Evolutionary conservation across 1,284 basidiomycete species (phyloP), one percentile per base, ranked within the genome.

Genomic region (Trametes polyzona): DNA sequence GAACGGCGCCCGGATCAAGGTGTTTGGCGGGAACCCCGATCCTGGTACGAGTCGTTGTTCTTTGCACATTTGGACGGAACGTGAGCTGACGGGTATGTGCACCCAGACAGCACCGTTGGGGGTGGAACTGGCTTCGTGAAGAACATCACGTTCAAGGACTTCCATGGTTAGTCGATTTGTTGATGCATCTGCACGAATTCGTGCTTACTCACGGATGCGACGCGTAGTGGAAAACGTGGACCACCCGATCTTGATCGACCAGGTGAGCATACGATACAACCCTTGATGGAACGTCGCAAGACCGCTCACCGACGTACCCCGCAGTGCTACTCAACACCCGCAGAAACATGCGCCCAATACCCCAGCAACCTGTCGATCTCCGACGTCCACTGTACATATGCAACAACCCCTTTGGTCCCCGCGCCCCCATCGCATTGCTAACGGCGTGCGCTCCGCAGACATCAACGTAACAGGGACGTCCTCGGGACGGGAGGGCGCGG

Each of bases 1-100:
- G 58, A 86, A 87, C 61, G 86, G 84, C 0, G 84, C 84, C 0
- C 76, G 85, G n/a, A 87, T 88, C 70, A 88, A 88, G 69, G 83
- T 83, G 2, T 87, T 82, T 71, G 84, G 83, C 9, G 85, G 85
- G 0, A 76, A 65, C 42, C 67, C 70, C 2, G 47, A 57, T 39
- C 63, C 69, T 0, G 62, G 71, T 72, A 57, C 24, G 69, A 46
- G n/a, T 11, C 12, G 4, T 9, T 2, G 12, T n/a, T 9, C 12
- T 41, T 9, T 17, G 17, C 11, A 4, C 7, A 4, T n/a, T 17
- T 3, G 36, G 33, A 12, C 12, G 4, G 33, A 5, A n/a, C 4
- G 11, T 1, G 1, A 1, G 17, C 24, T 39, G 2, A 27, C 11
- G 12, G 19, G 30, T 8, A 39, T 10, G 12, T 12, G 9, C 6